These are phyloP conservation scores for Passiflora organensis DNA, from an alignment of 345 rosid species.

Conservation along the genomic window DNA sequence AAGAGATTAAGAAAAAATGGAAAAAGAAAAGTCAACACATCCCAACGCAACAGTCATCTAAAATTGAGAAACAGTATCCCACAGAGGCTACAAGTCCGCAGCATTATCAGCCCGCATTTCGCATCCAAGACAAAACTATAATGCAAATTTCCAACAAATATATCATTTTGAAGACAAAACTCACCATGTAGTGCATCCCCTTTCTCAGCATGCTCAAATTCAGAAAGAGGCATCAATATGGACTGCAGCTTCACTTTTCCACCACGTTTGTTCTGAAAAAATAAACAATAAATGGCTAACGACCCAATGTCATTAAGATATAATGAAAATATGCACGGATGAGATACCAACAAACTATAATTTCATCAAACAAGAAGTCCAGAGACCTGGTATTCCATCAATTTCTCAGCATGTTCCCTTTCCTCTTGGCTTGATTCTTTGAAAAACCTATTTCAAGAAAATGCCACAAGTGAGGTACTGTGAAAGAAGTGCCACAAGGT, in stretches of 20 bases:
- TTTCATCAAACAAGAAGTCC: too few relatives aligned
- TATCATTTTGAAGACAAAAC: background rate
- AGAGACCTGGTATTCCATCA: conserved; percentile 31
- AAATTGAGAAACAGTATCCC: too few relatives aligned
- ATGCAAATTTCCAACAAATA: background rate
- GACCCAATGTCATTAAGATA: too few relatives aligned
- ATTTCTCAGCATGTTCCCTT: conserved; percentile 31
- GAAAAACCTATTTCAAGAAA: conserved; percentile 21
- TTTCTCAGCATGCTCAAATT: conserved; percentile 26
- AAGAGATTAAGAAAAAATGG: background rate
- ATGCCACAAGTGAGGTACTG: background rate
- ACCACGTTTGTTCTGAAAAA: conserved; percentile 31
- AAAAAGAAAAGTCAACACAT: background rate
- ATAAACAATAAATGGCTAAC: background rate
- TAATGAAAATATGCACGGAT: background rate
- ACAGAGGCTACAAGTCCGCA: too few relatives aligned
- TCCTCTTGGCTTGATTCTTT: conserved; percentile 26
- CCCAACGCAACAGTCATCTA: too few relatives aligned
- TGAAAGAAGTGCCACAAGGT: too few relatives aligned
- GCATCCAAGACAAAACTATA: background rate
- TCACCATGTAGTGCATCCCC: conserved; percentile 30
- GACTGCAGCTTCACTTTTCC: conserved; percentile 32
- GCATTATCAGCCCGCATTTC: too few relatives aligned
- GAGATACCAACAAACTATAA: background rate
- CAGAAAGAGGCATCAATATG: conserved; percentile 24